A percentile compares a stretch with the other conserved stretches of the same genome.
These are phyloP conservation scores for Ophiostoma perfectum DNA, from an alignment of 2,329 filamentous ascomycete genomes.

Conservation along the genomic window DNA sequence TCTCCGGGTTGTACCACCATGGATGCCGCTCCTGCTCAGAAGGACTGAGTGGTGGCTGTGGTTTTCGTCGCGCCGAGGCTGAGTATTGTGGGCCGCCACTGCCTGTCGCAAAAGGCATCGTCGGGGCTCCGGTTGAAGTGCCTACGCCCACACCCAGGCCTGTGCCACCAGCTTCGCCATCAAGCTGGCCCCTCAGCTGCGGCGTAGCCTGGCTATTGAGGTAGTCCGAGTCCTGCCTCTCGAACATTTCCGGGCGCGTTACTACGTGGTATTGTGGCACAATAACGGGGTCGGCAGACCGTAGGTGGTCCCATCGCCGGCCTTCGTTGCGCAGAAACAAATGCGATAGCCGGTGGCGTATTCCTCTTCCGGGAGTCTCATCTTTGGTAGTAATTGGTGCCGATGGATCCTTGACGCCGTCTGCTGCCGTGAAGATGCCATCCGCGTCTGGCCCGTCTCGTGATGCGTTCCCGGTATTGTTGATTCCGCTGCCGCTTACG, in stretches of 20 bases:
- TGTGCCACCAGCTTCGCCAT: not conserved
- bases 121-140: not conserved
- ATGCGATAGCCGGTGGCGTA: constrained; percentile 36
- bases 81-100: not conserved
- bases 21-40: constrained; percentile 8
- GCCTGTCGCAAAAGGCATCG: not conserved
- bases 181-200: not conserved
- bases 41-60: constrained; percentile 1
- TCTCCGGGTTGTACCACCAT: constrained; percentile 32
- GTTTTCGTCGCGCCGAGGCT: not conserved
- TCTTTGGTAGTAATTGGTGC: not conserved
- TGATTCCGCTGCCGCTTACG: not conserved
- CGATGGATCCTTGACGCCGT: constrained; percentile 3
- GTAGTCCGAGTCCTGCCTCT: not conserved
- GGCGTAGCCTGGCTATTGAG: not conserved
- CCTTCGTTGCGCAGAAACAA: constrained; percentile 45
- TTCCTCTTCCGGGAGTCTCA: not conserved
- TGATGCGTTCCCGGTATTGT: not conserved
- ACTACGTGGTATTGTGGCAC: constrained; percentile 37
- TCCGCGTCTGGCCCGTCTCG: not conserved
- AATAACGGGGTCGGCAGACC: constrained; percentile 55
- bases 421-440: constrained; percentile 4
- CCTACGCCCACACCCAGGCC: too few relatives aligned
- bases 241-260: not conserved
- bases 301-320: constrained; percentile 53